Conservation (phyloP, 345 rosid genomes). For the Lepidium sativum region DNA sequence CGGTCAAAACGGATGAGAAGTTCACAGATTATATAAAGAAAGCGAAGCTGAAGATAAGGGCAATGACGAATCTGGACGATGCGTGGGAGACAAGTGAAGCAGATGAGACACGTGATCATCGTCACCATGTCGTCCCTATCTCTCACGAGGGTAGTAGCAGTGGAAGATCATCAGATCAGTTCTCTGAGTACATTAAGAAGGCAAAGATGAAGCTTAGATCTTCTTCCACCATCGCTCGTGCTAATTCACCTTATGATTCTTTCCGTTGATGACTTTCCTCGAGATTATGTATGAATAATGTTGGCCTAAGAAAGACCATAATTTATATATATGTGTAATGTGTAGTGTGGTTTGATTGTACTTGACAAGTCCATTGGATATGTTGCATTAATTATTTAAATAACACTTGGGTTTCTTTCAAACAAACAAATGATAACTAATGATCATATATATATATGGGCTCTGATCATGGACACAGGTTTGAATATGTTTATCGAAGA, state of each 20-base stretch:
- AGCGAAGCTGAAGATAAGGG: conserved; percentile 26
- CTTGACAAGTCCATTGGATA: neutral
- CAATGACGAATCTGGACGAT: conserved; percentile 21
- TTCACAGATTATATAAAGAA: conserved; percentile 24
- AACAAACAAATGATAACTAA: neutral
- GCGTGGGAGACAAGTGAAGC: conserved; percentile 4
- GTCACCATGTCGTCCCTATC: conserved; percentile 19
- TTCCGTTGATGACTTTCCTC: neutral
- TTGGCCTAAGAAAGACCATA: neutral
- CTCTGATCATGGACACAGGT: neutral
- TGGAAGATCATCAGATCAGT: conserved; percentile 16
- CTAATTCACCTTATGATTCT: conserved; percentile 4
- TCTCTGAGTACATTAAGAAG: conserved; percentile 22
- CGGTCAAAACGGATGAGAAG: conserved; percentile 22
- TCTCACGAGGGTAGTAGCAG: conserved; percentile 8
- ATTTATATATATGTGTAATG: neutral
- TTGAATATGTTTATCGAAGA: neutral
- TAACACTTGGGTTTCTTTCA: neutral
- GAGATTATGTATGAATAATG: neutral
- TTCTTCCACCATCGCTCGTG: conserved; percentile 17
- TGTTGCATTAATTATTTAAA: neutral
- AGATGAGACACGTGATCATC: conserved; percentile 9
- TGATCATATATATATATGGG: neutral
- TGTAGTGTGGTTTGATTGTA: neutral
- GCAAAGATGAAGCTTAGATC: conserved; percentile 24